phyloP scores from a whole-genome alignment of 1,139 yeast species.

The Hyphopichia buzzinii region DNA sequence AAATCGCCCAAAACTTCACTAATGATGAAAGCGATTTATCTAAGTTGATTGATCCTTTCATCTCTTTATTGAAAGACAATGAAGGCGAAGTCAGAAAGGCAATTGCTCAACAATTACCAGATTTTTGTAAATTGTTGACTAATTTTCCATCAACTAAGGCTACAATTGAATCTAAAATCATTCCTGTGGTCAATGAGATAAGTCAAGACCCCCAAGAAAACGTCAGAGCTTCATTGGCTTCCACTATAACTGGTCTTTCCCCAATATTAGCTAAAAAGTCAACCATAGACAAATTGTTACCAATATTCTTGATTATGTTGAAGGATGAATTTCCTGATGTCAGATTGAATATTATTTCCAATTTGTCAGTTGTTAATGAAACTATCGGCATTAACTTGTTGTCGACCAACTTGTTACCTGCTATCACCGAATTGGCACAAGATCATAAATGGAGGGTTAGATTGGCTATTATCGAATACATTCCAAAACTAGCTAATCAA shows the following conservation, averaged over 20 bases:
- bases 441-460: constrained; percentile 98
- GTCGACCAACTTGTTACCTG: constrained; percentile 87
- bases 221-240: constrained; percentile 90
- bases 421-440: constrained; percentile 92
- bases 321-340: constrained; percentile 98
- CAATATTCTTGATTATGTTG: constrained; percentile 88
- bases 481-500: constrained; percentile 94
- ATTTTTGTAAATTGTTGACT: constrained; percentile 58
- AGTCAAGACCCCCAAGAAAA: constrained; percentile 90
- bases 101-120: constrained; percentile 87
- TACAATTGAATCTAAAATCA: constrained; percentile 63
- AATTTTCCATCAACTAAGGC: constrained; percentile 44
- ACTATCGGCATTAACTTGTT: constrained; percentile 89
- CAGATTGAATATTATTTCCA: constrained; percentile 88
- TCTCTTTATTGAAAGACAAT: constrained; percentile 79
- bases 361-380: constrained; percentile 86
- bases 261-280: constrained; percentile 83
- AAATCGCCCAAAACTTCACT: constrained; percentile 66
- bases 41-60: constrained; percentile 66
- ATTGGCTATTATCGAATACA: constrained; percentile 93
- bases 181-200: constrained; percentile 81
- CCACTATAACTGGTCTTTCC: constrained; percentile 82
- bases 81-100: constrained; percentile 98
- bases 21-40: constrained; percentile 49
- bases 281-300: constrained; percentile 79